Evolutionary conservation across 768 basidiomycete genomes (phyloP), one percentile per base, ranked within the genome.

Genomic region (Nidula microcarpa): DNA sequence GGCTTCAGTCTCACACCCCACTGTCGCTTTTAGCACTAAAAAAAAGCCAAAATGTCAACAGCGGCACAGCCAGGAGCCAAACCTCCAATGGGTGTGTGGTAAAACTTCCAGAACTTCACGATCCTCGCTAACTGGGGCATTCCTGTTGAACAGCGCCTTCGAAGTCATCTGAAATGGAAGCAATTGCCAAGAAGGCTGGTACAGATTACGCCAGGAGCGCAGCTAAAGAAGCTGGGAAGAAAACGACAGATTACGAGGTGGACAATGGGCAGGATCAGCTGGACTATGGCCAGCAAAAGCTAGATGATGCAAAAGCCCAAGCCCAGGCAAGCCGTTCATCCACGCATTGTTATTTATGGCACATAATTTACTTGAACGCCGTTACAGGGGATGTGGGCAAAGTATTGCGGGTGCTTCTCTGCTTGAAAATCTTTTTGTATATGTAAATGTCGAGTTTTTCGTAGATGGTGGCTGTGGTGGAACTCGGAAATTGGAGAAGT

Each of bases 251-350:
- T 11, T 65, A 68, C 35, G 52, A 56, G 9, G 54, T 53, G 34
- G 64, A 62, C n/a, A 50, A 60, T 44, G 37, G 32, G 2, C 39
- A 52, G 36, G 36, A 55, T 10, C 55, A 60, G 45, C 16, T 53
- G 8, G 56, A 57, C 3, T 50, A 62, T 6, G 56, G 50, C 5
- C 56, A 60, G 44, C 62, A 62, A 23, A 55, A 66, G 43, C 51
- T 66, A 23, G 64, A 64, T n/a, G 60, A 65, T 13, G 63, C 62
- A 1, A 66, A 64, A 46, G 63, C 61, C 18, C 55, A 65, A 43
- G 68, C 62, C 9, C 57, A 66, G 60, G 64, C 62, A 43, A 47
- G 58, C 51, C 13, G 4, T 41, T 16, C 39, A 41, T 13, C 39
- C 39, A 41, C 23, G 23, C 23, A 30, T 30, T 30, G 4, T 30